Conservation (phyloP, 106 monocot species). For the Acorus gramineus region DNA sequence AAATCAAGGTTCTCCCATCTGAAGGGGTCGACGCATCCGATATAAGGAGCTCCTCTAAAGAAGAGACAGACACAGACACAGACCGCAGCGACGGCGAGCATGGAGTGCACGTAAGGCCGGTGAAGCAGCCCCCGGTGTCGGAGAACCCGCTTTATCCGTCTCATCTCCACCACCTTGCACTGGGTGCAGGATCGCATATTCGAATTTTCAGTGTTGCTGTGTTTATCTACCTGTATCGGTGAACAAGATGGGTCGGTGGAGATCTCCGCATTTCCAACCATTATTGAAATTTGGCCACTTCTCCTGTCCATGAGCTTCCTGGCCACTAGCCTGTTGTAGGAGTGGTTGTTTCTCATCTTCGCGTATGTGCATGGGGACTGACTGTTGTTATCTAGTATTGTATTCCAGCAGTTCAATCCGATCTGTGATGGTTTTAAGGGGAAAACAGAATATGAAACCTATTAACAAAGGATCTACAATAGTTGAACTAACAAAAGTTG, state of each 20-base stretch:
- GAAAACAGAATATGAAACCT: too few relatives aligned
- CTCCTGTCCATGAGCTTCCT: slow-evolving; percentile 29
- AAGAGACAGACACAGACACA: slow-evolving; percentile 85
- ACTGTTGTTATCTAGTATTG: slow-evolving; percentile 17
- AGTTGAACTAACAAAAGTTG: too few relatives aligned
- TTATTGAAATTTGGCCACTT: slow-evolving; percentile 26
- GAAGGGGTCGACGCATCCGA: slow-evolving; percentile 41
- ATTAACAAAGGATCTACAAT: too few relatives aligned
- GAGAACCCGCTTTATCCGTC: too few relatives aligned
- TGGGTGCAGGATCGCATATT: too few relatives aligned
- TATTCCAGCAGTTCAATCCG: slow-evolving; percentile 34
- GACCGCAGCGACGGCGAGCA: slow-evolving; percentile 73
- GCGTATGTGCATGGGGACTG: slow-evolving; percentile 29
- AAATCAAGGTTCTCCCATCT: slow-evolving; percentile 63
- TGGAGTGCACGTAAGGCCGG: slow-evolving; percentile 41
- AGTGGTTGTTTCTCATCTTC: slow-evolving; percentile 24
- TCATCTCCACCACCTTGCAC: too few relatives aligned
- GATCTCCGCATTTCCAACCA: slow-evolving; percentile 7
- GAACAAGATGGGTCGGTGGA: slow-evolving; percentile 7
- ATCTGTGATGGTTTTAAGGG: slow-evolving; percentile 9
- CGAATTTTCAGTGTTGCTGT: too few relatives aligned
- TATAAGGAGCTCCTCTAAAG: slow-evolving; percentile 33
- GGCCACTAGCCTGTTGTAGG: slow-evolving; percentile 25
- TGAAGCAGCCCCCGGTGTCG: slow-evolving; percentile 22
- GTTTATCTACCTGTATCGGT: neutral